These are phyloP conservation scores for Barbatosphaeria neglecta DNA, from an alignment of 495 filamentous ascomycete species.

Conservation along the genomic window DNA sequence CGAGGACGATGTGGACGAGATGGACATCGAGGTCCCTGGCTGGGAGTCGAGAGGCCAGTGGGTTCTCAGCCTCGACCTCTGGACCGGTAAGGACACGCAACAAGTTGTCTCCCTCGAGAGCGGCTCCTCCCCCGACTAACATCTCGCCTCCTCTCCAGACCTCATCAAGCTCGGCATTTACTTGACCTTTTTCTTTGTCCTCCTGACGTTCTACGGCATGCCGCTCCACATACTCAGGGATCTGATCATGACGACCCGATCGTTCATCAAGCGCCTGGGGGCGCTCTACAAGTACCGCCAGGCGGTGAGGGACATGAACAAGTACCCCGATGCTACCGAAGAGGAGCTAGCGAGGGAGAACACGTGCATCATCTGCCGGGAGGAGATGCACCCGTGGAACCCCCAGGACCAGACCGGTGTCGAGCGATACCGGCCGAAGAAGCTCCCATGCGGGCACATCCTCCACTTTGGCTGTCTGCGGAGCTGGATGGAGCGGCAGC, in stretches of 20 bases:
- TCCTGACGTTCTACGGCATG: constrained; percentile 85
- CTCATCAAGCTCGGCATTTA: constrained; percentile 86
- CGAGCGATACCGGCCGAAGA: constrained; percentile 82
- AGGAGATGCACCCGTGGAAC: constrained; percentile 79
- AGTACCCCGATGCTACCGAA: constrained; percentile 82
- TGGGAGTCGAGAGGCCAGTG: constrained; percentile 96
- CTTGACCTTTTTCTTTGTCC: constrained; percentile 80
- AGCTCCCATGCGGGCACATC: constrained; percentile 91
- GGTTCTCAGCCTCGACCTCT: constrained; percentile 78
- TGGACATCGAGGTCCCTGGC: constrained; percentile 85
- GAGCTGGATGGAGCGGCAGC: constrained; percentile 97
- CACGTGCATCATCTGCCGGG: constrained; percentile 94
- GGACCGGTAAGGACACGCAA: constrained; percentile 54
- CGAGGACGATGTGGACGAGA: constrained; percentile 76
- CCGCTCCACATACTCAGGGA: constrained; percentile 96
- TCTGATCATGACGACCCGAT: constrained; percentile 83
- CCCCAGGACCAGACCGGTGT: constrained; percentile 39
- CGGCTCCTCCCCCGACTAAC: background rate
- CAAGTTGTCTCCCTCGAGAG: background rate
- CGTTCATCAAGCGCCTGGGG: constrained; percentile 74
- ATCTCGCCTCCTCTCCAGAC: constrained; percentile 39
- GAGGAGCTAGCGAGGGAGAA: constrained; percentile 79
- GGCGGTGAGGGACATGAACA: constrained; percentile 80
- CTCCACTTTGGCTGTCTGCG: constrained; percentile 87
- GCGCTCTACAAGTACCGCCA: constrained; percentile 82